Percentiles rank a stretch among this genome's conserved stretches.
Conservation (phyloP, 2,329 filamentous ascomycete genomes). For the Thelonectria rubi region DNA sequence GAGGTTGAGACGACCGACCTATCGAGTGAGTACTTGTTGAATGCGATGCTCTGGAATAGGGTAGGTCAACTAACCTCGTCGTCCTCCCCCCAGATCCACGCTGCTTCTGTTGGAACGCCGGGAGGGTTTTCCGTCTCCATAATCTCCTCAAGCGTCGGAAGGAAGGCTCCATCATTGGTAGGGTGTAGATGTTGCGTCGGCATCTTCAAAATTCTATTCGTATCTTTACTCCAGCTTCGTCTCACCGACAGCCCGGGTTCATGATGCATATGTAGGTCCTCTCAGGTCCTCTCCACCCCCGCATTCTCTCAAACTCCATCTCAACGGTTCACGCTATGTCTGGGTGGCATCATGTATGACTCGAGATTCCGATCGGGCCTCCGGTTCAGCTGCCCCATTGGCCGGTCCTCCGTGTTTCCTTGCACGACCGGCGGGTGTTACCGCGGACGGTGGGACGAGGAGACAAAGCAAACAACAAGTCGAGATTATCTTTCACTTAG, state of each 20-base stretch:
- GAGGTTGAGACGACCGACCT: constrained; percentile 10
- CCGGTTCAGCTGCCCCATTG: no score
- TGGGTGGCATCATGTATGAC: no score
- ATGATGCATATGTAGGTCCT: neutral
- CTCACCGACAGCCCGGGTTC: no score
- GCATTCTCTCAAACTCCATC: no score
- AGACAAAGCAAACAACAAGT: neutral
- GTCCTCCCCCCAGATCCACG: constrained; percentile 9
- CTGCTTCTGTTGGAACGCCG: constrained; percentile 5
- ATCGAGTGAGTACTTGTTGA: neutral
- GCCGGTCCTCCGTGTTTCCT: no score
- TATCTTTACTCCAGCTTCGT: neutral
- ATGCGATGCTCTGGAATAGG: no score
- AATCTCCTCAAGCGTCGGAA: neutral
- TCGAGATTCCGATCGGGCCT: no score
- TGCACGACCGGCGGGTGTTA: no score
- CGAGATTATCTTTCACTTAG: no score
- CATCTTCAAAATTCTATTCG: neutral
- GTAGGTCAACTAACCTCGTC: neutral
- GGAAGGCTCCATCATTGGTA: neutral
- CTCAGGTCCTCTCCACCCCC: neutral
- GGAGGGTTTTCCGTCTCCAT: neutral
- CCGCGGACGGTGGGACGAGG: no score
- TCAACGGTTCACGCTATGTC: no score
- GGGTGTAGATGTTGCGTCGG: neutral